phyloP scores from a whole-genome alignment of 2,329 filamentous ascomycete genomes.

The Apiospora phragmitis region DNA sequence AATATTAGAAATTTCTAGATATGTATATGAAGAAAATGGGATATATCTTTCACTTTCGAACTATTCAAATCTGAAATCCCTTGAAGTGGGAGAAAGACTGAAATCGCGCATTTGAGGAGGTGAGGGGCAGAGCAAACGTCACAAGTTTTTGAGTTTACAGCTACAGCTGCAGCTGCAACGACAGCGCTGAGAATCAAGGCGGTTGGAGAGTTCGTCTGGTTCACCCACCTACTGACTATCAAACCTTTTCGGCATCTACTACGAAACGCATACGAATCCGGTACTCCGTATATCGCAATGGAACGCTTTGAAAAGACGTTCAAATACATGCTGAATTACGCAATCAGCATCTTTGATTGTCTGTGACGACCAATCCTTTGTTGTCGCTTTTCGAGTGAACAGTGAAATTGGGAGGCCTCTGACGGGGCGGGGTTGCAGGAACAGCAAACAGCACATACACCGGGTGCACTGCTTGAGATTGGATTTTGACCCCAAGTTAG shows the following conservation, averaged over 20 bases:
- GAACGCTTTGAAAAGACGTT: too few relatives aligned
- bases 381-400: not conserved
- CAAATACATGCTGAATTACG: not conserved
- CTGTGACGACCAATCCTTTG: too few relatives aligned
- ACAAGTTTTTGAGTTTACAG: not conserved
- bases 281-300: not conserved
- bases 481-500: not conserved
- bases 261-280: not conserved
- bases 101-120: not conserved
- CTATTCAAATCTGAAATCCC: not conserved
- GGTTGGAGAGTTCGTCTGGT: not conserved
- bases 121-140: not conserved
- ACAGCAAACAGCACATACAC: not conserved
- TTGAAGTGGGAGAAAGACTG: not conserved
- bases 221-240: not conserved
- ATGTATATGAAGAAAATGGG: not conserved
- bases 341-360: not conserved
- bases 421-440: not conserved
- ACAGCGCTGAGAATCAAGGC: not conserved
- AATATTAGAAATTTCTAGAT: not conserved
- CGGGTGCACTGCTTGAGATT: too few relatives aligned
- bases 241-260: not conserved
- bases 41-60: not conserved
- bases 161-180: not conserved
- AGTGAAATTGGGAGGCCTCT: not conserved